These are phyloP conservation scores for Heterobasidion annosum DNA, from an alignment of 1,284 basidiomycete genomes.

Conservation along the genomic window DNA sequence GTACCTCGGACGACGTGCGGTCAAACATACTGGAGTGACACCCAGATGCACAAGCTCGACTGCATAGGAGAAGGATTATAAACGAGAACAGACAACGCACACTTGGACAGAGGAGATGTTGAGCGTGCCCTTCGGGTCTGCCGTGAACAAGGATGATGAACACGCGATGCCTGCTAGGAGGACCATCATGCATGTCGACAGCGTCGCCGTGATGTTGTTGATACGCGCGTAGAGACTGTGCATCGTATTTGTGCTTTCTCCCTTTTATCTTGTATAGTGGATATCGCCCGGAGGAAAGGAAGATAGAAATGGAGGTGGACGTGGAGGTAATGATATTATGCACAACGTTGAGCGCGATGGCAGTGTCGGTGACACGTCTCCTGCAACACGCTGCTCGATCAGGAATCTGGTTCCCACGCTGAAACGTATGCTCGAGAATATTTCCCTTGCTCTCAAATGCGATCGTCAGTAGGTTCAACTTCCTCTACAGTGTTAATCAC, in stretches of 20 bases:
- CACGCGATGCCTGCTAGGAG: conserved; percentile 70
- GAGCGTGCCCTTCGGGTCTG: conserved; percentile 48
- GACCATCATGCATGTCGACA: conserved; percentile 73
- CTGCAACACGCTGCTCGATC: background rate
- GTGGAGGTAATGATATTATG: background rate
- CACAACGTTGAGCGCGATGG: background rate
- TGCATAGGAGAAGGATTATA: too few species aligned
- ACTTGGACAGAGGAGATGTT: conserved; percentile 59
- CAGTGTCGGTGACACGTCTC: background rate
- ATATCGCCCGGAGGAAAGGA: background rate
- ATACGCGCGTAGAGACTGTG: conserved; percentile 60
- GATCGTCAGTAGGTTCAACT: too few species aligned
- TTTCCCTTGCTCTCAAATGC: too few species aligned
- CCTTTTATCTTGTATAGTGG: background rate
- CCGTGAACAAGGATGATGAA: conserved; percentile 57
- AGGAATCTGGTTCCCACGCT: background rate
- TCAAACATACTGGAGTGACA: background rate
- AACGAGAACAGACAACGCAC: conserved; percentile 27
- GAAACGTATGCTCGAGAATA: too few species aligned
- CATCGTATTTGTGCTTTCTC: conserved; percentile 29
- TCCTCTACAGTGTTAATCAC: too few species aligned
- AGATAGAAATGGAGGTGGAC: background rate
- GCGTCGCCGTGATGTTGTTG: conserved; percentile 65
- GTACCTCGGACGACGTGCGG: background rate
- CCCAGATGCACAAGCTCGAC: too few species aligned